Evolutionary conservation across 495 filamentous ascomycete genomes (phyloP).

Genomic region (Jackrogersella minutella): DNA sequence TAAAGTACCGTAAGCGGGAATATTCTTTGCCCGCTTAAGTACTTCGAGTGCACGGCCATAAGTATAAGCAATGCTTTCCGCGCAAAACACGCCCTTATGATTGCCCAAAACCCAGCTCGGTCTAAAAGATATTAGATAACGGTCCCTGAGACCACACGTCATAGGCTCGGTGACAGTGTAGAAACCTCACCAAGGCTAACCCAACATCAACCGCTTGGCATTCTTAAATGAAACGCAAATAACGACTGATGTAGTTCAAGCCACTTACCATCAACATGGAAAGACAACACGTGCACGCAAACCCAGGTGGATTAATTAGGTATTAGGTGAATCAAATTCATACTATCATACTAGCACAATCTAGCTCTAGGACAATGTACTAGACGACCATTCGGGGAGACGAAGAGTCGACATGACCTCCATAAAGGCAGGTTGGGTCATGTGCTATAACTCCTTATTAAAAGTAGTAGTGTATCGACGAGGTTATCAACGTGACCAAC

Average conservation of each 20-base stretch:
- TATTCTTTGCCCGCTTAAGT: no score
- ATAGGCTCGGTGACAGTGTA: background rate
- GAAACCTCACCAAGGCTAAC: background rate
- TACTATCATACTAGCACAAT: conserved; percentile 13
- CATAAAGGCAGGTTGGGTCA: conserved; percentile 1
- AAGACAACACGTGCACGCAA: background rate
- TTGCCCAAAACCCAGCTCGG: no score
- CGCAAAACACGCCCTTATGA: no score
- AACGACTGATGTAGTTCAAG: no score
- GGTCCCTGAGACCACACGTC: background rate
- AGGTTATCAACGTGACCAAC: conserved; percentile 3
- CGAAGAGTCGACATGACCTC: conserved; percentile 11
- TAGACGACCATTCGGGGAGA: conserved; percentile 16
- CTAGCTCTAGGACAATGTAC: conserved; percentile 8
- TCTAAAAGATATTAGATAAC: no score
- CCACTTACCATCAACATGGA: background rate
- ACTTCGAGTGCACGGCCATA: no score
- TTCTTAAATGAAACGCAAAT: no score
- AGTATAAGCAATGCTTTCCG: no score
- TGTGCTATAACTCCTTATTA: conserved; percentile 9
- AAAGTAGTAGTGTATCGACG: conserved; percentile 11
- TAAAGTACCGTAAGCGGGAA: no score
- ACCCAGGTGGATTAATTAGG: no score
- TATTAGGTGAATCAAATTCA: conserved; percentile 20
- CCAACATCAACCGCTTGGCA: no score